Conservation (phyloP, 1,284 basidiomycete species). For the Microstroma glucosiphilum region DNA sequence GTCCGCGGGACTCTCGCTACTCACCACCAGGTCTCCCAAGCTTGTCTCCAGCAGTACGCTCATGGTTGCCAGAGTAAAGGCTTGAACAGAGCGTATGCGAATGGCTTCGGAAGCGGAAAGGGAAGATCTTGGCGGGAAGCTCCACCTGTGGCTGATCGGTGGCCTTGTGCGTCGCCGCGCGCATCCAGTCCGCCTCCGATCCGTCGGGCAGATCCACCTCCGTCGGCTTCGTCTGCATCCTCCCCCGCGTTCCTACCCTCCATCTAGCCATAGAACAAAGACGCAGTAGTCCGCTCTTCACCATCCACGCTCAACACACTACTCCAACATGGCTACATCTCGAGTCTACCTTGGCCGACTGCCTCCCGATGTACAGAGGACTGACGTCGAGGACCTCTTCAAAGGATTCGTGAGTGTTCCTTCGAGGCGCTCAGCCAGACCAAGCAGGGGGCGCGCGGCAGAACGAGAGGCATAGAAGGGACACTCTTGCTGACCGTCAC, state of each 20-base stretch:
- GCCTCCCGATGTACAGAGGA: slow-evolving; percentile 32
- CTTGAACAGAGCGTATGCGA: no score
- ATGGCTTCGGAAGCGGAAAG: no score
- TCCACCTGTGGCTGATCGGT: no score
- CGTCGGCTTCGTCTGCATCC: not conserved
- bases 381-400: slow-evolving; percentile 47
- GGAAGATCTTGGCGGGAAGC: no score
- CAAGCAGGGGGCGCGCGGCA: no score
- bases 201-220: no score
- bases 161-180: no score
- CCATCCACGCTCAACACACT: not conserved
- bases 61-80: slow-evolving; percentile 57
- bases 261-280: slow-evolving; percentile 1
- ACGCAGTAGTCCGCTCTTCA: not conserved
- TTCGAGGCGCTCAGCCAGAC: no score
- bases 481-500: not conserved
- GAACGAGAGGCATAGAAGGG: no score
- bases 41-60: slow-evolving; percentile 94
- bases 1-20: slow-evolving; percentile 17
- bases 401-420: slow-evolving; percentile 36
- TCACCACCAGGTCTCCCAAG: slow-evolving; percentile 74
- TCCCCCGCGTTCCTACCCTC: slow-evolving; percentile 1
- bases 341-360: slow-evolving; percentile 47
- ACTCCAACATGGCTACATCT: slow-evolving; percentile 18
- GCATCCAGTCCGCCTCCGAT: no score